Conservation (phyloP, 2,329 filamentous ascomycete species). For the Claviceps africana region DNA sequence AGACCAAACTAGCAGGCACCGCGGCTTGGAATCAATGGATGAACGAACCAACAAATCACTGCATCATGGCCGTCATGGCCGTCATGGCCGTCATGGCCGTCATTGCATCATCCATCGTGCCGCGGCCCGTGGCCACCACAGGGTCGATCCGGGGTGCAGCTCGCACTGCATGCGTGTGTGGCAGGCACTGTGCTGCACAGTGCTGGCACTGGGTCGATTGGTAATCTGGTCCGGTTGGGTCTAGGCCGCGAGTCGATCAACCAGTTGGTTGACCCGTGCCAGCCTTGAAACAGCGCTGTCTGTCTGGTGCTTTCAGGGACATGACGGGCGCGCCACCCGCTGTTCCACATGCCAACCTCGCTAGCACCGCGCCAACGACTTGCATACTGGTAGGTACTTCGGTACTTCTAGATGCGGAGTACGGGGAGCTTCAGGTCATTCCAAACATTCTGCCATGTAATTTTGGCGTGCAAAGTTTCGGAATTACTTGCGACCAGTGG, state of each 20-base stretch:
- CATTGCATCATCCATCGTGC: not conserved
- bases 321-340: slow-evolving; percentile 1
- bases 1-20: not conserved
- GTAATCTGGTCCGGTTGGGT: too few species aligned
- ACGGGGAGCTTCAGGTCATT: too few species aligned
- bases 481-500: not conserved
- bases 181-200: too few species aligned
- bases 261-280: too few species aligned
- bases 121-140: not conserved
- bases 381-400: not conserved
- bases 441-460: too few species aligned
- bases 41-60: not conserved
- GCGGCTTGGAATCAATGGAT: slow-evolving; percentile 8
- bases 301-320: not conserved
- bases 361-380: slow-evolving; percentile 1
- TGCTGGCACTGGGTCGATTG: too few species aligned
- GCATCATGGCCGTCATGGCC: not conserved
- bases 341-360: not conserved
- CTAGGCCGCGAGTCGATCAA: too few species aligned
- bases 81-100: too few species aligned
- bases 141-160: not conserved
- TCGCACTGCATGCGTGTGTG: too few species aligned
- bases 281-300: not conserved
- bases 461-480: not conserved
- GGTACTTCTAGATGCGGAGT: too few species aligned